Evolutionary conservation across 805 yeast genomes (phyloP), one percentile per base, ranked within the genome.

Genomic region (Metschnikowia henanensis): DNA sequence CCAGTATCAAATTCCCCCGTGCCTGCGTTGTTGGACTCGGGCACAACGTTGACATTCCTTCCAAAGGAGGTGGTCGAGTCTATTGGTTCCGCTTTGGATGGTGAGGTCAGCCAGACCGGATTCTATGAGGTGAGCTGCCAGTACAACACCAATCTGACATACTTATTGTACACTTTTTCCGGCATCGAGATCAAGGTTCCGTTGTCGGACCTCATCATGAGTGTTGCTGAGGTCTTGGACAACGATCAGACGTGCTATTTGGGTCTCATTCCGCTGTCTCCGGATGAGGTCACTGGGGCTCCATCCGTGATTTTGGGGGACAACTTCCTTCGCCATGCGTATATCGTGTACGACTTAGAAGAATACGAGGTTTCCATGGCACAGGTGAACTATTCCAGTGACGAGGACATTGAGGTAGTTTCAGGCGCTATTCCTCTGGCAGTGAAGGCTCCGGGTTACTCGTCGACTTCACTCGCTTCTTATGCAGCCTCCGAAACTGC

Each of bases 321-420:
- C 56, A 73, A 76, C 33, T 76, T 84, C 55, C 62, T 85, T 49
- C 68, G 86, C 40, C 72, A 77, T 41, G 81, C 83, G 2, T 84
- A 83, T 58, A 72, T 79, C 25, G 87, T 81, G n/a, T 81, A 75
- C 60, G 85, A 84, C 60, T 61, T 81, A 37, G 86, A 80, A 21
- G 74, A 74, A 52, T 62, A 61, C 33, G 72, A 77, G 54, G 66
- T 84, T 32, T 79, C 85, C 3, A 49, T 83, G 55, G 85, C 81
- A 20, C 76, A 74, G 34, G 45, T 45, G 21, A 49, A 46, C 16
- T 50, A 45, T 41, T 39, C 59, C 6, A 50, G 46, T 16, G 60
- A 58, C 12, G 66, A 65, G 43, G 60, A 77, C 43, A 70, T 80
- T 34, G 79, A 79, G 39, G 68, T 62, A 8, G 73, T 83, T 31